phyloP scores from a whole-genome alignment of 345 rosid genomes.

The Aquilaria sinensis region DNA sequence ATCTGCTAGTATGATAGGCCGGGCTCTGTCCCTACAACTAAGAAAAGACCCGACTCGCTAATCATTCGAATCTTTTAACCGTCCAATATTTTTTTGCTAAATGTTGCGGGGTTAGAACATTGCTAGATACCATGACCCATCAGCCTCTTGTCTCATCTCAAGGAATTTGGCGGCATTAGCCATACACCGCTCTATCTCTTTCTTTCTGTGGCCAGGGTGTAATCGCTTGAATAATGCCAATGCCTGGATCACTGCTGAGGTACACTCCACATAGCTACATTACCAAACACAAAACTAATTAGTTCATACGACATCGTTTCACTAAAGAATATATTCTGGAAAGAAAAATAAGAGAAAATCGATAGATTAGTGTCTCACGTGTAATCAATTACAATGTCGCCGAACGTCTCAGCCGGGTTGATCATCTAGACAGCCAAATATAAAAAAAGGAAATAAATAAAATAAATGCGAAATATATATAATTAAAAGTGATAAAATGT shows the following conservation, averaged over 20 bases:
- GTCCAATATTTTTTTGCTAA: no score
- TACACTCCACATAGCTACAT: constrained; percentile 69
- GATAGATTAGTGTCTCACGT: constrained; percentile 34
- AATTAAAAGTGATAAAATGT: no score
- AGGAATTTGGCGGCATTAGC: constrained; percentile 42
- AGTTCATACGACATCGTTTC: neutral
- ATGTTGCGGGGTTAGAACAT: no score
- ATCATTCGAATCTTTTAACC: no score
- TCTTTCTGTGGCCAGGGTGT: constrained; percentile 26
- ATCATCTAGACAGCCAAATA: constrained; percentile 29
- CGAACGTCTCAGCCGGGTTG: constrained; percentile 63
- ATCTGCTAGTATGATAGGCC: no score
- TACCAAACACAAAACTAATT: neutral
- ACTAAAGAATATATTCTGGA: neutral
- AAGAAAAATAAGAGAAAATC: neutral
- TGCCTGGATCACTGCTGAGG: constrained; percentile 67
- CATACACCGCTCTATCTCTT: constrained; percentile 35
- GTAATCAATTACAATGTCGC: constrained; percentile 63
- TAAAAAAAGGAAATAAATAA: no score
- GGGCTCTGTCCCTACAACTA: no score
- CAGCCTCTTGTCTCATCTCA: constrained; percentile 36
- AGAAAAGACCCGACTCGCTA: no score
- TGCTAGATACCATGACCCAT: constrained; percentile 59
- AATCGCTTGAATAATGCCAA: constrained; percentile 28
- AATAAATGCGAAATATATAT: no score